A percentile compares a stretch with the other conserved stretches of the same genome.
These are phyloP conservation scores for Hydrangea macrophylla DNA, from an alignment of 148 eudicot species.

Conservation along the genomic window DNA sequence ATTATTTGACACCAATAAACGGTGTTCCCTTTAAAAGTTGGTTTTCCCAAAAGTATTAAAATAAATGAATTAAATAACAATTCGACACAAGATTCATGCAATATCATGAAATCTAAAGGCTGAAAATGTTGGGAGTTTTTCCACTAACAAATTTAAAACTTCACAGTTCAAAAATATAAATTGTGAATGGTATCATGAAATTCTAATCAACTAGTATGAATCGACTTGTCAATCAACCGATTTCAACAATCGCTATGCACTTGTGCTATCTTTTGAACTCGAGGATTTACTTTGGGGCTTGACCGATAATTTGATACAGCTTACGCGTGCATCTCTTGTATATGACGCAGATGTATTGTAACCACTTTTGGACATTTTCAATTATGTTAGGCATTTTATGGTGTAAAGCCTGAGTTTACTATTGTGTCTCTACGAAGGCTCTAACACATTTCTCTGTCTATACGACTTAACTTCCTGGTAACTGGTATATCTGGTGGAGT, in stretches of 20 bases:
- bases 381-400: background rate
- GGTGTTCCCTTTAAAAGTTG: too few species aligned
- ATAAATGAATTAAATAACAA: too few species aligned
- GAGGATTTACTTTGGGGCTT: background rate
- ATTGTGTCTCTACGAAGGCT: background rate
- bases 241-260: background rate
- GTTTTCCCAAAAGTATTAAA: too few species aligned
- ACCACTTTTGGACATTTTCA: background rate
- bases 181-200: too few species aligned
- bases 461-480: background rate
- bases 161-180: too few species aligned
- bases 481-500: background rate
- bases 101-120: too few species aligned
- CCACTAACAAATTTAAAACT: too few species aligned
- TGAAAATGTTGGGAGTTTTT: too few species aligned
- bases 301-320: background rate
- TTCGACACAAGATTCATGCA: too few species aligned
- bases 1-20: too few species aligned
- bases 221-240: too few species aligned
- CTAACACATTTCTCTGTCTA: background rate
- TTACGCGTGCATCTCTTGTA: background rate
- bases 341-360: conserved; percentile 1
- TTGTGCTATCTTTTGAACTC: background rate
- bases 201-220: too few species aligned
- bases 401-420: background rate